These are phyloP conservation scores for Saccharomyces hybrid DNA, from an alignment of 1,139 yeast genomes.

Conservation along the genomic window DNA sequence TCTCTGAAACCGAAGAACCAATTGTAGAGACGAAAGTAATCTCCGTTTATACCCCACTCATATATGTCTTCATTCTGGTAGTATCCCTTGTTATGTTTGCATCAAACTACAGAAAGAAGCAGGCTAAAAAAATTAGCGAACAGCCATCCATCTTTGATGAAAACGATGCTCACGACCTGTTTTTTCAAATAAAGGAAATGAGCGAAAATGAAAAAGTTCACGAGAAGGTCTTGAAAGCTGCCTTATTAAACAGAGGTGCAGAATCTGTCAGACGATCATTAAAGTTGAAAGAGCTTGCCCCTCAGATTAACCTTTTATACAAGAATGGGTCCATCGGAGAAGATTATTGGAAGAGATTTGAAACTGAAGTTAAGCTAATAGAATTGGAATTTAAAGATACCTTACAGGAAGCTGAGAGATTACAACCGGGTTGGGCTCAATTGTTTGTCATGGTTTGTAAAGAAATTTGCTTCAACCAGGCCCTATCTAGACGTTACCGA, in stretches of 20 bases:
- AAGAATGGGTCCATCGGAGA: slow-evolving; percentile 90
- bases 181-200: slow-evolving; percentile 47
- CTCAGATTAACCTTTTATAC: slow-evolving; percentile 59
- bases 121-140: slow-evolving; percentile 44
- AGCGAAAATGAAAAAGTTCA: slow-evolving; percentile 52
- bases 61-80: slow-evolving; percentile 66
- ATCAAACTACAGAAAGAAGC: slow-evolving; percentile 55
- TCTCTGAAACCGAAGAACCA: slow-evolving; percentile 17
- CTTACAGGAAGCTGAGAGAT: slow-evolving; percentile 64
- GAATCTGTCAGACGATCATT: slow-evolving; percentile 87
- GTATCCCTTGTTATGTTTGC: slow-evolving; percentile 71
- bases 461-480: slow-evolving; percentile 88
- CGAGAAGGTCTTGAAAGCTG: slow-evolving; percentile 77
- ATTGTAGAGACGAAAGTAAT: slow-evolving; percentile 36
- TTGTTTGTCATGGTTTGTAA: slow-evolving; percentile 71
- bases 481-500: slow-evolving; percentile 68
- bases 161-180: slow-evolving; percentile 59
- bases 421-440: slow-evolving; percentile 76
- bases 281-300: slow-evolving; percentile 57
- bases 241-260: slow-evolving; percentile 77
- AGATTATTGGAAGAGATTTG: slow-evolving; percentile 72
- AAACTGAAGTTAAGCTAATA: slow-evolving; percentile 62
- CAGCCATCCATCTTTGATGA: slow-evolving; percentile 67
- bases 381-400: slow-evolving; percentile 75
- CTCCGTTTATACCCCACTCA: slow-evolving; percentile 78